Evolutionary conservation across 345 rosid species (phyloP).

Genomic region (Rhizophora mangle): DNA sequence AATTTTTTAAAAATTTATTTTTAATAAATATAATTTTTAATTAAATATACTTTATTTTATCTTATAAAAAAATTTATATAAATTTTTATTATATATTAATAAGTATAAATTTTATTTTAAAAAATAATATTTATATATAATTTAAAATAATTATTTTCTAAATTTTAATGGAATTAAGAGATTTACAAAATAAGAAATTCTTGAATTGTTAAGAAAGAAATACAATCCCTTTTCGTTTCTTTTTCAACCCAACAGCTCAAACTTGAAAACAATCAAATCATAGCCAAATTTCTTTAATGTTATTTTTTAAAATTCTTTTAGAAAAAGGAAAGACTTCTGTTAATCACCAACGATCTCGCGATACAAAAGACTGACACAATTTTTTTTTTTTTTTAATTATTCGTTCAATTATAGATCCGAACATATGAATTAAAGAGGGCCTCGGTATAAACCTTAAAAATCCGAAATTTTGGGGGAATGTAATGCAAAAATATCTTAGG

Average conservation of each 20-base stretch:
- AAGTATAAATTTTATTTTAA: no score
- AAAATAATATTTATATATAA: no score
- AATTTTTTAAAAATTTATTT: no score
- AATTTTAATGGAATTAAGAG: no score
- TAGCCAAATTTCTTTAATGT: no score
- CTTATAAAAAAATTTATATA: no score
- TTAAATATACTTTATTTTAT: no score
- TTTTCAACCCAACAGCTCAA: not conserved
- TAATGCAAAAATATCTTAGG: not conserved
- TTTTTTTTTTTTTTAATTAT: not conserved
- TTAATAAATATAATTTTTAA: no score
- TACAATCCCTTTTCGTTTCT: not conserved
- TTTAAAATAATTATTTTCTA: no score
- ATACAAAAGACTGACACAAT: not conserved
- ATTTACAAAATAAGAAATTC: no score
- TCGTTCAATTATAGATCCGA: not conserved
- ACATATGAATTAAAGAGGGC: not conserved
- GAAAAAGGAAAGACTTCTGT: not conserved
- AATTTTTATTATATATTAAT: no score
- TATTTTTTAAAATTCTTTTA: no score
- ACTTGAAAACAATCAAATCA: not conserved
- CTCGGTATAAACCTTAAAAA: not conserved
- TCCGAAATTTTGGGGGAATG: not conserved
- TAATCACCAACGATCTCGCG: not conserved
- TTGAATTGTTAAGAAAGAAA: not conserved